phyloP scores from a whole-genome alignment of 495 filamentous ascomycete genomes.

The Neurospora hispaniola region DNA sequence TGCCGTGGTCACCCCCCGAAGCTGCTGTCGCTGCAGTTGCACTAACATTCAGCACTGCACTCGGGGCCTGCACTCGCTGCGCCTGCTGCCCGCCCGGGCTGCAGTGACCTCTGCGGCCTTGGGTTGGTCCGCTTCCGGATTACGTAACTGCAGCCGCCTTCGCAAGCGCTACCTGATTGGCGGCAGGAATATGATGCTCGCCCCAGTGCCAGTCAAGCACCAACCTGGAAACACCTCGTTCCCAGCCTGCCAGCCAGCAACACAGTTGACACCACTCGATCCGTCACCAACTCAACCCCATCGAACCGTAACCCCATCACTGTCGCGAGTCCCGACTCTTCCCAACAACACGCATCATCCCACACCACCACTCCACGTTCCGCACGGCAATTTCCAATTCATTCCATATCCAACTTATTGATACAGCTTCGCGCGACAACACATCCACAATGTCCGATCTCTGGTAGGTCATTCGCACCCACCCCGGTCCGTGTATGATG shows the following conservation, averaged over 20 bases:
- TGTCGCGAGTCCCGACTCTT: conserved; percentile 7
- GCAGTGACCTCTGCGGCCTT: not conserved
- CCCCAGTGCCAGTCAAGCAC: conserved; percentile 25
- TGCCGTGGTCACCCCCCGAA: not conserved
- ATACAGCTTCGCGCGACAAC: conserved; percentile 19
- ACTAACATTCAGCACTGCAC: not conserved
- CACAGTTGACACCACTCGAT: conserved; percentile 9
- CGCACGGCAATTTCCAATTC: not conserved
- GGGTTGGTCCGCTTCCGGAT: conserved; percentile 14
- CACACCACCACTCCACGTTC: conserved; percentile 1
- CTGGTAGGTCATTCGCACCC: conserved; percentile 28
- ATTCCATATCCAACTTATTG: conserved; percentile 8
- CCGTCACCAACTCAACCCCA: conserved; percentile 13
- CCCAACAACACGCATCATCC: conserved; percentile 11
- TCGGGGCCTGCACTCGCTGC: not conserved
- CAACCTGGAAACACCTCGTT: conserved; percentile 34
- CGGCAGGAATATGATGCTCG: conserved; percentile 10
- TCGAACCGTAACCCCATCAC: conserved; percentile 12
- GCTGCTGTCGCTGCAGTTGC: not conserved
- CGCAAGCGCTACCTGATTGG: not conserved
- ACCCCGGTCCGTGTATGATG: not conserved
- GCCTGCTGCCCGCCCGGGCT: not conserved
- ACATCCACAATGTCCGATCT: conserved; percentile 33
- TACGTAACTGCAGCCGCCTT: conserved; percentile 15
- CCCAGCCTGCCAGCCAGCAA: conserved; percentile 12